phyloP scores from a whole-genome alignment of 2,329 filamentous ascomycete genomes.

The Thyridium curvatum region DNA sequence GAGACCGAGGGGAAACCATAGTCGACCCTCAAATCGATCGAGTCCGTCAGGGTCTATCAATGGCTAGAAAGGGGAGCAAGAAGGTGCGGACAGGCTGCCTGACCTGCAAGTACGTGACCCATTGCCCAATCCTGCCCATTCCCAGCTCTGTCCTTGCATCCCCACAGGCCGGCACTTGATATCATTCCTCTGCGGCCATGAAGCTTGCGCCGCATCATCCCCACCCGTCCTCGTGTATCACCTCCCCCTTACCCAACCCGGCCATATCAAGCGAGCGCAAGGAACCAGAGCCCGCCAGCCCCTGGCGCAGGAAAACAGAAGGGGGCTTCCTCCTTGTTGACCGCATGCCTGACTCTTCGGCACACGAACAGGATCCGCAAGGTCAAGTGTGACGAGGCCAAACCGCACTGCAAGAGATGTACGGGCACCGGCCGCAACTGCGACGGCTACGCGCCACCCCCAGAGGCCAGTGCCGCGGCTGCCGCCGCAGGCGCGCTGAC shows the following conservation, averaged over 20 bases:
- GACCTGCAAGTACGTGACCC: conserved; percentile 43
- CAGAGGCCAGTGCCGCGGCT: conserved; percentile 14
- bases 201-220: neutral
- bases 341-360: conserved; percentile 3
- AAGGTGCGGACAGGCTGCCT: conserved; percentile 43
- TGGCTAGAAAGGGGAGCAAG: conserved; percentile 30
- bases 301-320: too few species aligned
- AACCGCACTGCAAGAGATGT: conserved; percentile 44
- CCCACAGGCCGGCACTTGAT: too few species aligned
- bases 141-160: too few species aligned
- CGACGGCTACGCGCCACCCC: conserved; percentile 39
- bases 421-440: conserved; percentile 47
- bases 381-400: conserved; percentile 51
- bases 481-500: conserved; percentile 4
- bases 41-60: neutral
- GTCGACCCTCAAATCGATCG: too few species aligned
- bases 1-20: too few species aligned
- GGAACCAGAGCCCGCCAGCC: too few species aligned
- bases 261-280: neutral
- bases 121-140: too few species aligned
- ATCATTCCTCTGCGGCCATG: too few species aligned
- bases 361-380: conserved; percentile 37
- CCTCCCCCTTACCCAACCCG: neutral
- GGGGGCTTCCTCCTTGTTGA: conserved; percentile 3
- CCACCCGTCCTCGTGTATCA: neutral